These are phyloP conservation scores for Ogataea pilisensis DNA, from an alignment of 805 yeast species.

Conservation along the genomic window DNA sequence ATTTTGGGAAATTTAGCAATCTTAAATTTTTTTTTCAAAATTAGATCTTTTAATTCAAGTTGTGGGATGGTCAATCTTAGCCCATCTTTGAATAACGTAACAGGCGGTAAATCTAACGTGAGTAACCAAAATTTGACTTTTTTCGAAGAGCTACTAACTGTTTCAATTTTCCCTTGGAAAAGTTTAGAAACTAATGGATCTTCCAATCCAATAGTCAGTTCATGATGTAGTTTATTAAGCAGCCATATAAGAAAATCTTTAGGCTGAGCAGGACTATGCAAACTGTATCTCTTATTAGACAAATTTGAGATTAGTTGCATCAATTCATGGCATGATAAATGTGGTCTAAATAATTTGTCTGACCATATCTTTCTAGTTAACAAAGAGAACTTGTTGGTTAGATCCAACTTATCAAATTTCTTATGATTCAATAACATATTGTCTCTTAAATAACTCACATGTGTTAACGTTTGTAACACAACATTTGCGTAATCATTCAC, in stretches of 20 bases:
- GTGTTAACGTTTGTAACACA: conserved; percentile 51
- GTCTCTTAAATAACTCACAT: conserved; percentile 48
- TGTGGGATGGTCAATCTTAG: conserved; percentile 47
- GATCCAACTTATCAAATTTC: conserved; percentile 27
- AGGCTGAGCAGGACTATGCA: conserved; percentile 45
- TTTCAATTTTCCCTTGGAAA: conserved; percentile 52
- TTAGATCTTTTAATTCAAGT: conserved; percentile 38
- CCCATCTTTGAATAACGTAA: conserved; percentile 52
- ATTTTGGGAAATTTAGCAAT: conserved; percentile 46
- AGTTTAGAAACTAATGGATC: conserved; percentile 29
- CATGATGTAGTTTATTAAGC: conserved; percentile 41
- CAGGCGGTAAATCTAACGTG: conserved; percentile 55
- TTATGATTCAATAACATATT: conserved; percentile 32
- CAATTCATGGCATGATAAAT: conserved; percentile 66
- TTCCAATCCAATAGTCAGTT: conserved; percentile 16
- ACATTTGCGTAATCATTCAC: conserved; percentile 55
- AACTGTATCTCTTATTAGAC: conserved; percentile 41
- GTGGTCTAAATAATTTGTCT: conserved; percentile 49
- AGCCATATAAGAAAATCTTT: conserved; percentile 58
- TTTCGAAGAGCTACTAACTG: conserved; percentile 16
- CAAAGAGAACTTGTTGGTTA: conserved; percentile 42
- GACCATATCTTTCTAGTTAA: conserved; percentile 65
- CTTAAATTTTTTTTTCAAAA: conserved; percentile 39
- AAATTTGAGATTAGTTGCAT: conserved; percentile 42
- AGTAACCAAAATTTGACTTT: conserved; percentile 46